phyloP scores from a whole-genome alignment of 116 monocot genomes.

The Iris pallida region DNA sequence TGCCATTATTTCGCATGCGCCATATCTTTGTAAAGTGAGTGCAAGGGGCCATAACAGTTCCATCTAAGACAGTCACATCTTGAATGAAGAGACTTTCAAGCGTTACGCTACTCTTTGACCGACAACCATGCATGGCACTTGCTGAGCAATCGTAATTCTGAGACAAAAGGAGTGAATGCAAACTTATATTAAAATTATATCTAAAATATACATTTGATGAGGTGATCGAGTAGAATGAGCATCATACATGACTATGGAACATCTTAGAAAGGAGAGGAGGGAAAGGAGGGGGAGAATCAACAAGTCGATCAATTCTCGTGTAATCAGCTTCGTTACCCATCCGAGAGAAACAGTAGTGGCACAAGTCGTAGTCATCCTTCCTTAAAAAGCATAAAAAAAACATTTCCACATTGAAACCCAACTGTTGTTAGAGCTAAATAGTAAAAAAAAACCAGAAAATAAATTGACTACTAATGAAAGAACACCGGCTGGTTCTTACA shows the following conservation, averaged over 20 bases:
- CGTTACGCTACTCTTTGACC: constrained; percentile 23
- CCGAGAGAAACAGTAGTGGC: constrained; percentile 46
- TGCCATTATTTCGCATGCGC: constrained; percentile 82
- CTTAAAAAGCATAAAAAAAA: constrained; percentile 17
- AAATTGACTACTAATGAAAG: neutral
- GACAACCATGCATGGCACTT: constrained; percentile 15
- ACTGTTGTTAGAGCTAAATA: neutral
- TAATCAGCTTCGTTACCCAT: constrained; percentile 68
- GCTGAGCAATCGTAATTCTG: constrained; percentile 22
- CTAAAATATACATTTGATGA: neutral
- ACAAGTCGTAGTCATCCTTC: constrained; percentile 83
- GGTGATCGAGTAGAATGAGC: neutral
- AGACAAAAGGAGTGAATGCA: neutral
- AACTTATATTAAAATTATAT: no score
- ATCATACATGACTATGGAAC: constrained; percentile 20
- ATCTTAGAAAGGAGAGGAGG: no score
- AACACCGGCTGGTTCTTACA: constrained; percentile 33
- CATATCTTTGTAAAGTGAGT: constrained; percentile 88
- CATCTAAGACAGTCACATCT: constrained; percentile 82
- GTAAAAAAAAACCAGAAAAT: no score
- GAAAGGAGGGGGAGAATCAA: constrained; percentile 14
- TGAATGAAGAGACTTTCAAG: constrained; percentile 66
- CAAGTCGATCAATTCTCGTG: constrained; percentile 48
- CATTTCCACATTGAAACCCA: neutral
- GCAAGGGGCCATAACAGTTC: constrained; percentile 61